Base-by-base conservation (phyloP, 2,329 filamentous ascomycete species). In the Penicillium sp. region DNA sequence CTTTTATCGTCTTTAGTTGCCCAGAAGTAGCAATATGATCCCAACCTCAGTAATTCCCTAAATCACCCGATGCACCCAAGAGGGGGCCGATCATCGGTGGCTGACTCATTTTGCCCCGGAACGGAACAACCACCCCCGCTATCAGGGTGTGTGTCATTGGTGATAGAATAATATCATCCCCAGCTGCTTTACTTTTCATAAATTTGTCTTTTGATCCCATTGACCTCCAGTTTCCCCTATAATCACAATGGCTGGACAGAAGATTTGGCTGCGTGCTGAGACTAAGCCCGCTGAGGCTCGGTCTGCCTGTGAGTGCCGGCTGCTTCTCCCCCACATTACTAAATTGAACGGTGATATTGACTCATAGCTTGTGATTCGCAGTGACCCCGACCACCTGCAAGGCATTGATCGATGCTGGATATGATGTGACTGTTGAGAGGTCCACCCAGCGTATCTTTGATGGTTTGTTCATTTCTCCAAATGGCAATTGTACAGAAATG, bases 341-440 rank as follows among this genome's bases (percentile, higher is more conserved):
- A 22, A 22, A 28, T 64, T 53, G 22, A 59, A 52, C 40, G 48
- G 19, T 49, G 43, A 54, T n/a, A 48, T 54, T 57, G 58, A 58
- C 61, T 65, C 48, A 62, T 37, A 26, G 58, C 38, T 61, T 66
- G 53, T 46, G 14, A 58, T 60, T 37, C 26, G 54, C 30, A 78
- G 76, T 83, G 63, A 84, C 79, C 60, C 79, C 81, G 52, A 78
- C 78, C n/a, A 84, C 82, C 43, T 79, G 84, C 66, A 86, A 87
- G 77, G 81, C 82, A 55, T 83, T 92, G 56, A 79, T 91, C 57
- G 84, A 90, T 65, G 88, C 87, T 43, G 89, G 89, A 63, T 92
- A 91, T 75, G 81, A 82, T 26, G 83, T 92, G 68, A 84, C 84
- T 53, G 85, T 91, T 53, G 89, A 92, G 81, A 83, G 84, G 62